phyloP scores from a whole-genome alignment of 2,329 filamentous ascomycete species.

The Lecanicillium sp. region DNA sequence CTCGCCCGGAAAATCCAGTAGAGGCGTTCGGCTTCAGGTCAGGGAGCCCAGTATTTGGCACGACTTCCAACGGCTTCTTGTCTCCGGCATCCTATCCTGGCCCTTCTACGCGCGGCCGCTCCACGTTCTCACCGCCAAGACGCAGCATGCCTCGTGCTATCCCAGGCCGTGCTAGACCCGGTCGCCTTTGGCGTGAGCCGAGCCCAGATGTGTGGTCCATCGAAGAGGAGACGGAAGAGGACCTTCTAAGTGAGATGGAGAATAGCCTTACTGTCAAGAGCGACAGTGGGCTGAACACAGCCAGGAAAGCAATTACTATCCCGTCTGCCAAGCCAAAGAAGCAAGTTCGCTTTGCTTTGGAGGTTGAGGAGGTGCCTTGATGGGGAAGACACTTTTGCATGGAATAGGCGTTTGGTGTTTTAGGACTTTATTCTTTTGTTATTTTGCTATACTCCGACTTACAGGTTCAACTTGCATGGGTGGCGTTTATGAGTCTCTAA shows the following conservation, averaged over 20 bases:
- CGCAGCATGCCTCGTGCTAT: slow-evolving; percentile 18
- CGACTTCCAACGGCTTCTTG: slow-evolving; percentile 20
- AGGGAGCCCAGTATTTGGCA: slow-evolving; percentile 23
- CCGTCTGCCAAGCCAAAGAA: slow-evolving; percentile 39
- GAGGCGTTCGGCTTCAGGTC: slow-evolving; percentile 23
- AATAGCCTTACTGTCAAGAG: slow-evolving; percentile 22
- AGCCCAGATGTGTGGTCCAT: slow-evolving; percentile 54
- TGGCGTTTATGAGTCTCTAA: too few relatives aligned
- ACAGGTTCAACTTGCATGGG: too few relatives aligned
- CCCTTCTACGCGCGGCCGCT: slow-evolving; percentile 22
- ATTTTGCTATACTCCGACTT: not conserved
- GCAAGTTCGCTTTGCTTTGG: slow-evolving; percentile 46
- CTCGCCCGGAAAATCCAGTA: slow-evolving; percentile 27
- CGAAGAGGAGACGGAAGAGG: slow-evolving; percentile 49
- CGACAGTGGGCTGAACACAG: slow-evolving; percentile 14
- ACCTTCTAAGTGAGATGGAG: slow-evolving; percentile 36
- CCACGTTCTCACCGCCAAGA: not conserved
- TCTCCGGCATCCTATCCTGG: slow-evolving; percentile 23
- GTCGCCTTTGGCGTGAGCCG: slow-evolving; percentile 44
- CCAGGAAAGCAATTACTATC: slow-evolving; percentile 20
- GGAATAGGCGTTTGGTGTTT: not conserved
- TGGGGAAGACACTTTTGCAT: not conserved
- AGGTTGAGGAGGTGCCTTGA: slow-evolving; percentile 16
- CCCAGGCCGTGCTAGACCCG: slow-evolving; percentile 27
- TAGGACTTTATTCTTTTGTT: not conserved